Base-by-base conservation (phyloP, 179 eudicot species). In the Drosera spatulata region DNA sequence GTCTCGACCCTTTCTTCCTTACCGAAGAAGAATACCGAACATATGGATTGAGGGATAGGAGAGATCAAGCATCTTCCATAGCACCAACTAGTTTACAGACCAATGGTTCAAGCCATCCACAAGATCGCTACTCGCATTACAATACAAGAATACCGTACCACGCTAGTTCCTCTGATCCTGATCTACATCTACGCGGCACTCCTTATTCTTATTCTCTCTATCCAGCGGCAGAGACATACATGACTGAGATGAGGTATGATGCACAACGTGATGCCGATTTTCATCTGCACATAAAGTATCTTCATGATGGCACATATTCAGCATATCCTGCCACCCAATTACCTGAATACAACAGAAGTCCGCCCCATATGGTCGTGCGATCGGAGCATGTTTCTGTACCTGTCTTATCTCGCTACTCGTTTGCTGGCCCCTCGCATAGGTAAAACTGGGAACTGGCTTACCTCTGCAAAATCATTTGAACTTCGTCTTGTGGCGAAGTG, bases 11-110 rank as follows among this genome's bases (percentile, higher is more conserved):
- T 0, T 61, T 33, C 3, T 76, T 64, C 72, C 73, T 76, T 39
- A 82, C 75, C 55, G 86, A 84, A 65, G 71, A 66, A 45, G 87
- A 82, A 39, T 86, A 85, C 69, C 83, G 82, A 42, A 55, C 62
- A 59, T 75, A 75, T 64, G 87, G 90, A 58, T 69, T 80, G 39
- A 65, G 61, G 65, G 80, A 60, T 50, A 71, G 58, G 22, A 70
- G 51, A 3, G 77, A 73, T 66, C 67, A 33, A 10, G 56, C 73
- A 55, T 10, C 70, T 38, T 51, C 57, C 15, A 37, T 45, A 41
- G 39, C 72, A 55, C 66, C 72, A 53, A 47, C 63, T 10, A 39
- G 45, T 11, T 70, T 48, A 56, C 65, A 50, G 10, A 40, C 14
- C 49, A 59, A 46, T 61, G 56, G 63, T 63, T 39, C 61, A 3